A percentile compares a stretch with the other conserved stretches of the same genome.
These are phyloP conservation scores for Cucurbitaria berberidis DNA, from an alignment of 2,329 filamentous ascomycete genomes.

Conservation along the genomic window DNA sequence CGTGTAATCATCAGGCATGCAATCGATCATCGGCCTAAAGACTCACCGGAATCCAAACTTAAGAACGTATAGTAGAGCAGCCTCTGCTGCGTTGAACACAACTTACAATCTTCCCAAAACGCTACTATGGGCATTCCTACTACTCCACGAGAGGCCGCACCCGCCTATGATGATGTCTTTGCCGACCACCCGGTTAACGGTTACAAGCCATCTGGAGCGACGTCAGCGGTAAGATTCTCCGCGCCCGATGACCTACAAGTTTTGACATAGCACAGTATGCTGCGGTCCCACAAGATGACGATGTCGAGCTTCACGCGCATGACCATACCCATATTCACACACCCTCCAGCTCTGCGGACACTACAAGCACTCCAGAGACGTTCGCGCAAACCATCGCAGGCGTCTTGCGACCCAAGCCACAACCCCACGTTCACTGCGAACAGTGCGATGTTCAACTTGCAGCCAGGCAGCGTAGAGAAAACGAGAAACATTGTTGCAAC, in stretches of 20 bases:
- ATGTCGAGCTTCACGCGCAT: constrained; percentile 29
- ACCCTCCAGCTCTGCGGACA: constrained; percentile 3
- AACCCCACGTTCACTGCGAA: constrained; percentile 35
- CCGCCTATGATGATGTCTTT: constrained; percentile 38
- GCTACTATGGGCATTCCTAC: constrained; percentile 27
- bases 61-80: background rate
- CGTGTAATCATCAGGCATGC: background rate
- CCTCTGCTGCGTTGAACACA: background rate
- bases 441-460: constrained; percentile 32
- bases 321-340: constrained; percentile 7
- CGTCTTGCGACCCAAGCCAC: constrained; percentile 28
- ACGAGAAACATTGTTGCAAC: constrained; percentile 29
- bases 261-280: constrained; percentile 23
- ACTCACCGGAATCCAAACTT: background rate
- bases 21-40: background rate
- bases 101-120: background rate
- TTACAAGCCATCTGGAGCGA: constrained; percentile 22
- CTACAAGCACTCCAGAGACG: constrained; percentile 16
- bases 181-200: constrained; percentile 30
- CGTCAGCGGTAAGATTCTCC: constrained; percentile 18
- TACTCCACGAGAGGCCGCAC: constrained; percentile 28
- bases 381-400: constrained; percentile 33
- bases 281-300: constrained; percentile 33
- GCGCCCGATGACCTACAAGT: background rate
- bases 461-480: constrained; percentile 24